Evolutionary conservation across 495 filamentous ascomycete species (phyloP).

Genomic region (Hyphodiscus hymeniophilus): DNA sequence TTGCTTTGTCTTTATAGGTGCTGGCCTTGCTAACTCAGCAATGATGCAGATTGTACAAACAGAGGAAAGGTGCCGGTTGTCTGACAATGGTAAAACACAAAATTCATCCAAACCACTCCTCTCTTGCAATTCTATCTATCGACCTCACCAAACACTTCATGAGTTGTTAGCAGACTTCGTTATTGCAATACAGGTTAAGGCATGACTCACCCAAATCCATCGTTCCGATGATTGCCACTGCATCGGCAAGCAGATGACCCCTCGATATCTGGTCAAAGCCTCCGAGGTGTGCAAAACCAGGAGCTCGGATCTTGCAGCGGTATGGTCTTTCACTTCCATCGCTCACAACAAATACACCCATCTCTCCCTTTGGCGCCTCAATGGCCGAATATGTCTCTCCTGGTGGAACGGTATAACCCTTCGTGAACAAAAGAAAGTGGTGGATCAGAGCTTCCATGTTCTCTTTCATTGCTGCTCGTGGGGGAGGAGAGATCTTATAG

Average conservation of each 20-base stretch:
- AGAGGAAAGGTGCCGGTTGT: constrained; percentile 14
- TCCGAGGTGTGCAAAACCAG: constrained; percentile 91
- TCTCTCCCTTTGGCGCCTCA: constrained; percentile 98
- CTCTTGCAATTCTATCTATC: constrained; percentile 42
- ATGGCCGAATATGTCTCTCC: constrained; percentile 97
- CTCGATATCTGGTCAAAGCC: constrained; percentile 88
- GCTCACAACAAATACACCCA: constrained; percentile 96
- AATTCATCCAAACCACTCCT: constrained; percentile 1
- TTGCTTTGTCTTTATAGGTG: constrained; percentile 1
- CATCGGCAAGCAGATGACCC: constrained; percentile 93
- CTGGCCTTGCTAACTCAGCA: constrained; percentile 19
- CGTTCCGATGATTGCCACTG: constrained; percentile 91
- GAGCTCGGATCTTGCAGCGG: constrained; percentile 93
- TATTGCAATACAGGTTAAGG: not conserved
- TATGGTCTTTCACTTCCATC: constrained; percentile 96
- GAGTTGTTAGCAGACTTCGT: constrained; percentile 3
- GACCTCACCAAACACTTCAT: constrained; percentile 58
- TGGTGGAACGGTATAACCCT: constrained; percentile 95
- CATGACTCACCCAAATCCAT: constrained; percentile 65
- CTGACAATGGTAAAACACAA: constrained; percentile 21
- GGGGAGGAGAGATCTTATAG: constrained; percentile 97
- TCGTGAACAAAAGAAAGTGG: constrained; percentile 97
- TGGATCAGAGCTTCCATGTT: constrained; percentile 99
- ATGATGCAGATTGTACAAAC: constrained; percentile 20
- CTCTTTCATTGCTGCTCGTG: constrained; percentile 98